Conservation (phyloP, 257 asterid genomes). For the Penstemon eatonii region DNA sequence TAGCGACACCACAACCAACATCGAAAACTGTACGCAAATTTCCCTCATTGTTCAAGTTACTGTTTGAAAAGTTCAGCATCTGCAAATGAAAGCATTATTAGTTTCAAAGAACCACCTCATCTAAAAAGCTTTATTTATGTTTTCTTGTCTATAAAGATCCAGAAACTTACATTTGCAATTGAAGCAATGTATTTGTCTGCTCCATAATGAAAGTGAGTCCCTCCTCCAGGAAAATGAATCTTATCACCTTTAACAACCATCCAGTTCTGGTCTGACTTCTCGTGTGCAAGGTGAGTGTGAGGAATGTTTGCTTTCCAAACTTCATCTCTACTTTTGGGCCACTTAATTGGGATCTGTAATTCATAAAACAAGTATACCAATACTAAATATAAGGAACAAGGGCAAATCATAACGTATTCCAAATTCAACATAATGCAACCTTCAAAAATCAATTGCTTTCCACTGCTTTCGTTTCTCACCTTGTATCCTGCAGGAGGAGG, state of each 20-base stretch:
- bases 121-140: too few relatives aligned
- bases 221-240: slow-evolving; percentile 89
- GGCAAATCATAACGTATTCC: not conserved
- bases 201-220: slow-evolving; percentile 95
- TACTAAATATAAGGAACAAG: slow-evolving; percentile 19
- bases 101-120: too few relatives aligned
- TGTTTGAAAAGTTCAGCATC: slow-evolving; percentile 80
- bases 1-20: slow-evolving; percentile 97
- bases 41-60: slow-evolving; percentile 73
- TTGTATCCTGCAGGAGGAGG: slow-evolving; percentile 97
- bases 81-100: slow-evolving; percentile 35
- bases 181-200: slow-evolving; percentile 89
- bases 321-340: slow-evolving; percentile 96
- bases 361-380: slow-evolving; percentile 16
- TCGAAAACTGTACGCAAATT: slow-evolving; percentile 80
- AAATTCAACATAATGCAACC: slow-evolving; percentile 4
- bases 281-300: slow-evolving; percentile 92
- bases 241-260: slow-evolving; percentile 92
- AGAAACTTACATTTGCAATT: slow-evolving; percentile 76
- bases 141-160: not conserved
- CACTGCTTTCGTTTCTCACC: slow-evolving; percentile 44
- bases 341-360: slow-evolving; percentile 76
- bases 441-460: slow-evolving; percentile 7
- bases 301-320: slow-evolving; percentile 95
- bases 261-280: slow-evolving; percentile 98